phyloP scores from a whole-genome alignment of 140 eudicot genomes.

The Bidens hawaiensis region DNA sequence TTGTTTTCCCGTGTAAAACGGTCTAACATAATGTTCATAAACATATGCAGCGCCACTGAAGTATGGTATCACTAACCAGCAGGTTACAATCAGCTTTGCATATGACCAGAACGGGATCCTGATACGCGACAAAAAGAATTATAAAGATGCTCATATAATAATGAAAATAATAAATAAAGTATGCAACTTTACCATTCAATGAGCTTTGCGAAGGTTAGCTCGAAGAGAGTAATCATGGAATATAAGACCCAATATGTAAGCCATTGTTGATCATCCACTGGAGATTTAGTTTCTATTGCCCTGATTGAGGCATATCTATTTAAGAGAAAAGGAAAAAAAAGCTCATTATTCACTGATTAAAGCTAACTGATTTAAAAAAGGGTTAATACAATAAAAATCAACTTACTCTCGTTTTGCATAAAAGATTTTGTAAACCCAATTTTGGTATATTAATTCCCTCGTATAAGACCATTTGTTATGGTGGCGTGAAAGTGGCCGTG shows the following conservation, averaged over 20 bases:
- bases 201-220: slow-evolving; percentile 78
- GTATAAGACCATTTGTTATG: too few species aligned
- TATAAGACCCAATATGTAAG: slow-evolving; percentile 92
- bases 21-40: slow-evolving; percentile 70
- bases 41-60: slow-evolving; percentile 92
- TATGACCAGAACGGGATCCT: slow-evolving; percentile 95
- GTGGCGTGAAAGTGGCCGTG: too few species aligned
- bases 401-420: not conserved
- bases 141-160: not conserved
- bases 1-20: slow-evolving; percentile 48
- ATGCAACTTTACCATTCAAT: slow-evolving; percentile 58
- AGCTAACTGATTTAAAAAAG: not conserved
- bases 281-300: slow-evolving; percentile 87
- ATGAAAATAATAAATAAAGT: not conserved
- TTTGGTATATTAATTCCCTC: not conserved
- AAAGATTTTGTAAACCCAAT: not conserved
- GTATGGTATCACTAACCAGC: slow-evolving; percentile 93
- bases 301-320: slow-evolving; percentile 73
- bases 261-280: slow-evolving; percentile 82
- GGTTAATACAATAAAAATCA: not conserved
- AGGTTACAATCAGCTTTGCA: slow-evolving; percentile 72
- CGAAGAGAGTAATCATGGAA: slow-evolving; percentile 86
- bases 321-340: not conserved
- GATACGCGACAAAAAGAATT: not conserved
- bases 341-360: not conserved